Evolutionary conservation across 345 rosid genomes (phyloP), one percentile per base, ranked within the genome.

Genomic region (Bretschneidera sinensis): DNA sequence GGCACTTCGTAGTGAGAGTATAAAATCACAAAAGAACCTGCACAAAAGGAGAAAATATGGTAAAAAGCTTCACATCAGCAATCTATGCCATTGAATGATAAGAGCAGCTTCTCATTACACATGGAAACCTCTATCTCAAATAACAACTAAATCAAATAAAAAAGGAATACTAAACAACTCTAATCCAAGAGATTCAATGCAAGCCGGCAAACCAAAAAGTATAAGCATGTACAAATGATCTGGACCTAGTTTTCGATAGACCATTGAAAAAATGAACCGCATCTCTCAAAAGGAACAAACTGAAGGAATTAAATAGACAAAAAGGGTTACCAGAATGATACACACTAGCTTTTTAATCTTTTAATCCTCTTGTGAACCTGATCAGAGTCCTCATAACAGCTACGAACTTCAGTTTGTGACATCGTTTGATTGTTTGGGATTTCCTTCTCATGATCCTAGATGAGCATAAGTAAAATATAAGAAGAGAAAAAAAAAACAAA

Each of bases 331-430:
- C 60, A 17, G 57, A 63, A 59, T 22, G 34, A 57, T n/a, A 53
- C 51, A 53, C 51, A 57, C 68, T 67, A 80, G 66, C 63, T 49
- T 53, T 57, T 72, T 55, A 72, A 77, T 60, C 70, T 75, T 61
- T 82, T 67, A 17, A 21, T 79, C 67, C 79, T 81, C 81, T 83
- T 83, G 54, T 51, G 69, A 54, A 64, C 74, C 49, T 61, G 78
- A 65, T 77, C 73, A 39, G 66, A 67, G 57, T 77, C 79, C 63
- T 72, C 82, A 6, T 17, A 49, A 51, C 21, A 55, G 74, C 69
- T 58, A 49, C 60, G 60, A 23, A 31, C 69, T 73, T 71, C 77
- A 76, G 69, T 74, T 63, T 75, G 79, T 24, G 51, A 61, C 51
- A 57, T 70, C 33, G 23, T 66, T 76, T 72, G 78, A 67, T 67